These are phyloP conservation scores for Exutisphaerella laricina DNA, from an alignment of 2,329 filamentous ascomycete genomes.

Conservation along the genomic window DNA sequence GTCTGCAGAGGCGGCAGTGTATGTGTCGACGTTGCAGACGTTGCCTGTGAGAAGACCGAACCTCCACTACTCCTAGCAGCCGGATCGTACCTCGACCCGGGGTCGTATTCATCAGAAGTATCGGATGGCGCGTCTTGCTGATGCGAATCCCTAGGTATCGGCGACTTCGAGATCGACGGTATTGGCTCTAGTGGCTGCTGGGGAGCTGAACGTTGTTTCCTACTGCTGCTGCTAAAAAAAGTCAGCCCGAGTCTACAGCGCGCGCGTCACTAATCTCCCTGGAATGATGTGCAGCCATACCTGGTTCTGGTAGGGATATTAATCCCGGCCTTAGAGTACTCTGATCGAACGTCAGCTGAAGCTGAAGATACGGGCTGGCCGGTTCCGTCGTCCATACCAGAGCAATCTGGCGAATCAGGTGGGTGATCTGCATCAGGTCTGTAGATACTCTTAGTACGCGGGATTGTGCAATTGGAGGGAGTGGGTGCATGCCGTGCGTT, in stretches of 20 bases:
- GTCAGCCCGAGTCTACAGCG: constrained; percentile 5
- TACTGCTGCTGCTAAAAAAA: constrained; percentile 5
- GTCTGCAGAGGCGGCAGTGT: constrained; percentile 41
- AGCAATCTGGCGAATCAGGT: constrained; percentile 22
- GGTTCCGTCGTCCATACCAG: constrained; percentile 21
- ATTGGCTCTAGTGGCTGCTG: constrained; percentile 4
- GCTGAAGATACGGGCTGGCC: constrained; percentile 13
- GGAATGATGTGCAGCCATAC: constrained; percentile 12
- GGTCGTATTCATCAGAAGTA: constrained; percentile 11
- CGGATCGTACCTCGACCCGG: too few species aligned
- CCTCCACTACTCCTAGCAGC: constrained; percentile 32
- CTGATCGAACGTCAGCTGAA: constrained; percentile 8
- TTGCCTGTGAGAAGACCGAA: constrained; percentile 34
- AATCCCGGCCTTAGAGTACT: constrained; percentile 16
- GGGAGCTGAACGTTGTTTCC: constrained; percentile 7
- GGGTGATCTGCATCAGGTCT: constrained; percentile 12
- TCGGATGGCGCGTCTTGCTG: constrained; percentile 10
- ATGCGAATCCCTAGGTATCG: constrained; percentile 4
- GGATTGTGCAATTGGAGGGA: constrained; percentile 10
- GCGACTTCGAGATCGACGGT: constrained; percentile 8
- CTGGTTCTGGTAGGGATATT: constrained; percentile 24
- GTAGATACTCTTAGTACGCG: constrained; percentile 12
- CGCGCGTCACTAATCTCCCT: background rate
- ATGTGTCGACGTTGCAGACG: constrained; percentile 33
- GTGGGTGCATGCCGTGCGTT: constrained; percentile 10